Evolutionary conservation across 2,329 filamentous ascomycete genomes (phyloP), one percentile per base, ranked within the genome.

Genomic region (Bipolaris cookei): DNA sequence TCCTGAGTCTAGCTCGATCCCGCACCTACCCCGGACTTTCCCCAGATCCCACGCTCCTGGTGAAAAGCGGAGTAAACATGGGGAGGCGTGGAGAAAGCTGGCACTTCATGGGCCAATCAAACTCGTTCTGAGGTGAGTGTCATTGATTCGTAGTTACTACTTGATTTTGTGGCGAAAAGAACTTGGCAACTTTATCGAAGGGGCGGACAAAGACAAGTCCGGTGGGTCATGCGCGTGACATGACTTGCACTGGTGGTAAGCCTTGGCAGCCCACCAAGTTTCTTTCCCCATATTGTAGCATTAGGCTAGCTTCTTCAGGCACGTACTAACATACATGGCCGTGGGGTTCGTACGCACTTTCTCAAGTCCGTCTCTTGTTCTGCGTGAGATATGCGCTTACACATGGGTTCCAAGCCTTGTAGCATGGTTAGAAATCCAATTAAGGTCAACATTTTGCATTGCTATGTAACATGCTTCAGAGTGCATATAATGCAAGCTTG

Each of bases 1-100:
- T 62, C 51, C 51, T 47, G 39, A 23, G 21, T 25, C 38, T 23
- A 46, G 47, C 41, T 50, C 25, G 13, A 30, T 18, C 25, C 10
- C n/a, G 25, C 25, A 44, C 25, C 44, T 39, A 51, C 59, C 59
- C 66, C 65, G 58, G 66, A 65, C 60, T 68, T 70, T 62, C 66
- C 62, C 66, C 65, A 64, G 56, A 64, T 49, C 47, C 55, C 48
- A 60, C 43, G 46, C 28, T 16, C n/a, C 30, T 37, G 10, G 35
- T 56, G 38, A 13, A 23, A 46, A 42, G 44, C 18, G 42, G 42
- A 44, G 32, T 44, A 39, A 42, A 41, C 38, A 23, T 23, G 20
- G 38, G 18, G 20, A n/a, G 21, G 20, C 13, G 38, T 18, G 38
- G 20, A n/a, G 21, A 4, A 5, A 7, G 8, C 20, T 10, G 42